These are phyloP conservation scores for Apiosordaria backusii DNA, from an alignment of 495 filamentous ascomycete species.

Conservation along the genomic window DNA sequence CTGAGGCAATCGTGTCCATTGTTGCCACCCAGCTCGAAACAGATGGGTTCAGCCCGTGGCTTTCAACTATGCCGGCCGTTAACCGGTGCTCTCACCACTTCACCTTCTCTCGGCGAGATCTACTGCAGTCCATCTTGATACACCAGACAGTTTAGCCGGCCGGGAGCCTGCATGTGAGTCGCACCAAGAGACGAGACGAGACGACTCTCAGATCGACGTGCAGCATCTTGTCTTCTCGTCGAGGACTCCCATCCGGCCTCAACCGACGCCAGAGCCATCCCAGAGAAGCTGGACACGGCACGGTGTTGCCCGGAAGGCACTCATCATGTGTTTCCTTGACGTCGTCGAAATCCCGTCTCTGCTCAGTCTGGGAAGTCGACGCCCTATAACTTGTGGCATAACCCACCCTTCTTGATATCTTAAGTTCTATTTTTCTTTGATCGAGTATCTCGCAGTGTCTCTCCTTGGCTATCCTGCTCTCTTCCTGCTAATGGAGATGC, in stretches of 20 bases:
- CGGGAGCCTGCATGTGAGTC: constrained; percentile 26
- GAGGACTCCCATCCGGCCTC: constrained; percentile 15
- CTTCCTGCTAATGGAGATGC: constrained; percentile 21
- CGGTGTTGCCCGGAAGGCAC: constrained; percentile 20
- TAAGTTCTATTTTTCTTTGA: constrained; percentile 13
- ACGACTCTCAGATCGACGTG: constrained; percentile 28
- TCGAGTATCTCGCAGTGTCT: constrained; percentile 13
- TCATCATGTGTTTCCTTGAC: constrained; percentile 15
- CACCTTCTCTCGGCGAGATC: constrained; percentile 22
- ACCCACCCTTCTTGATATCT: constrained; percentile 18
- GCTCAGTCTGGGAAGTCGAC: constrained; percentile 11
- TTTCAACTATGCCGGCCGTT: constrained; percentile 23
- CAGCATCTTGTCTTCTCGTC: constrained; percentile 11
- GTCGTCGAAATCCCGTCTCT: constrained; percentile 9
- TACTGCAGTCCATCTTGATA: constrained; percentile 33
- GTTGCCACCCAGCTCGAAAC: constrained; percentile 20
- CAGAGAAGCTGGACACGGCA: constrained; percentile 16
- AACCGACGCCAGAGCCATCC: constrained; percentile 7
- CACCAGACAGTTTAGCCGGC: constrained; percentile 40
- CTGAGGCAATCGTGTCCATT: neutral
- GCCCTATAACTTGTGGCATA: constrained; percentile 30
- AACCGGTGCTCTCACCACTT: constrained; percentile 12
- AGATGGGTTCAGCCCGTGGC: constrained; percentile 10
- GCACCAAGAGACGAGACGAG: constrained; percentile 24
- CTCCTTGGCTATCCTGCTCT: constrained; percentile 6